Evolutionary conservation across 208 protist species (phyloP).

Genomic region (Leishmania guyanensis): DNA sequence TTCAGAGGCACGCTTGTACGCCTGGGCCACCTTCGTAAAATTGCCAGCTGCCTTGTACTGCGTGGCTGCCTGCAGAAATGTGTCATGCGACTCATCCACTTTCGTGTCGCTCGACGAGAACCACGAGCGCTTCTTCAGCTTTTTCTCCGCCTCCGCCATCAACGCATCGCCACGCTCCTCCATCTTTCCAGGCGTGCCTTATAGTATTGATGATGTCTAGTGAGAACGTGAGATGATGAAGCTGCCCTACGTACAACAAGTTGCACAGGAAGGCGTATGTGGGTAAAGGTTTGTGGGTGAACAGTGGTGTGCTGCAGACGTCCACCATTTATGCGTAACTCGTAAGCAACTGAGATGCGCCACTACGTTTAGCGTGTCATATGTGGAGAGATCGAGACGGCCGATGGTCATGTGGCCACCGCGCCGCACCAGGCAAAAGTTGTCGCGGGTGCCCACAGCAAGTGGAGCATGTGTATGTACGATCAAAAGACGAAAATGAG

Average conservation of each 20-base stretch:
- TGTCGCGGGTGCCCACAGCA: not conserved
- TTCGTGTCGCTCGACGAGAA: constrained; percentile 66
- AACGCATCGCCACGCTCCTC: constrained; percentile 66
- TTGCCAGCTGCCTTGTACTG: constrained; percentile 82
- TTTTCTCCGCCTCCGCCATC: constrained; percentile 75
- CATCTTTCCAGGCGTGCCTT: constrained; percentile 36
- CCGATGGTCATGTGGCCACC: not conserved
- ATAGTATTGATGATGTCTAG: constrained; percentile 5
- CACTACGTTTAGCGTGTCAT: not conserved
- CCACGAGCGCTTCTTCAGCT: constrained; percentile 70
- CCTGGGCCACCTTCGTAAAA: constrained; percentile 69
- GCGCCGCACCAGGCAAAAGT: not conserved
- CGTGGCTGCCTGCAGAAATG: constrained; percentile 74
- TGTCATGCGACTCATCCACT: constrained; percentile 72
- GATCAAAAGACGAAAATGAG: not conserved
- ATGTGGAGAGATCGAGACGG: not conserved
- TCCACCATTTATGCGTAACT: not conserved
- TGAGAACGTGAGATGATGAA: not conserved
- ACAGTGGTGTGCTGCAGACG: not conserved
- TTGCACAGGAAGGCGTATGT: not conserved
- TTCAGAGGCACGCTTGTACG: constrained; percentile 74
- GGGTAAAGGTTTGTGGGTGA: not conserved
- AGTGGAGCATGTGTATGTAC: not conserved
- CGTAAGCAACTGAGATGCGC: not conserved
- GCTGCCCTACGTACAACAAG: not conserved